Conservation (phyloP, 2,329 filamentous ascomycete species). For the Trichoderma arundinaceum region DNA sequence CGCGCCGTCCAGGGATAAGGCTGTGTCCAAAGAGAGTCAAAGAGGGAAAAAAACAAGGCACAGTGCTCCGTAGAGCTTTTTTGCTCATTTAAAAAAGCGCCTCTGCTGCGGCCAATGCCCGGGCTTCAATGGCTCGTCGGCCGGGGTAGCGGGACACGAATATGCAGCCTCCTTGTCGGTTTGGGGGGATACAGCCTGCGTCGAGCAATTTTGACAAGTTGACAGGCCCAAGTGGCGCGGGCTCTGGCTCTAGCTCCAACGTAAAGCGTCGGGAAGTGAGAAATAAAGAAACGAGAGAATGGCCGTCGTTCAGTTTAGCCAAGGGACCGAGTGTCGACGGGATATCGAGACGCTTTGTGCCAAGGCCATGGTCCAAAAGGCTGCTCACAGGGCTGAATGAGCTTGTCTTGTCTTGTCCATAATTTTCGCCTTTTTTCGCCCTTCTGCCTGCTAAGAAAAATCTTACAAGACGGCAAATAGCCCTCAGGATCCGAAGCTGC, state of each 20-base stretch:
- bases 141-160: slow-evolving; percentile 15
- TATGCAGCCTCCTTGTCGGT: slow-evolving; percentile 15
- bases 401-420: slow-evolving; percentile 13
- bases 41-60: neutral
- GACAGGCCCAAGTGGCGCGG: neutral
- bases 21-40: neutral
- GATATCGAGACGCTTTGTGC: neutral
- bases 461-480: neutral
- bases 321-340: neutral
- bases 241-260: neutral
- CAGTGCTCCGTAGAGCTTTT: neutral
- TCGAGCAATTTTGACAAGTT: neutral
- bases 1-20: neutral
- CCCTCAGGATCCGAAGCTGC: slow-evolving; percentile 9
- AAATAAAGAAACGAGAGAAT: neutral
- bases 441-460: slow-evolving; percentile 6
- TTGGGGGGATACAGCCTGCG: neutral
- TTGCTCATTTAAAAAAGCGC: neutral
- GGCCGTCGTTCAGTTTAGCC: neutral
- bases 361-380: slow-evolving; percentile 9
- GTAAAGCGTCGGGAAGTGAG: too few species aligned
- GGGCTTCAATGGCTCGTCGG: neutral
- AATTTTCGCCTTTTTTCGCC: slow-evolving; percentile 1
- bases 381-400: slow-evolving; percentile 24
- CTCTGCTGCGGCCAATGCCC: slow-evolving; percentile 13